Conservation (phyloP, 768 basidiomycete genomes). For the Tricholoma sp. region DNA sequence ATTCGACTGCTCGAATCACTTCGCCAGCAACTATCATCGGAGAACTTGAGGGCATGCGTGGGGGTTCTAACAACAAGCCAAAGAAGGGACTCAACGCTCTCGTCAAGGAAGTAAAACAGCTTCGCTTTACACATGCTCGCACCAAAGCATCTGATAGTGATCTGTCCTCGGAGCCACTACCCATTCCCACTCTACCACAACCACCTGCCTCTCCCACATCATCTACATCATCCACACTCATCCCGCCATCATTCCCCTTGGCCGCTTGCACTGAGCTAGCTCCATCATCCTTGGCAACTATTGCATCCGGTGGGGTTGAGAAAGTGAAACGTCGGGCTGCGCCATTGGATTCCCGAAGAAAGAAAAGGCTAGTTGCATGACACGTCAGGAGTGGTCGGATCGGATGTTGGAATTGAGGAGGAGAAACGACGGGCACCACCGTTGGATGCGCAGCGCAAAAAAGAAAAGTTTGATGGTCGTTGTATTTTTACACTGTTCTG, state of each 20-base stretch:
- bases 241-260: too few relatives aligned
- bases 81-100: slow-evolving; percentile 1
- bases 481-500: too few relatives aligned
- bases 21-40: background rate
- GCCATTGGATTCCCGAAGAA: too few relatives aligned
- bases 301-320: background rate
- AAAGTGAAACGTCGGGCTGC: background rate
- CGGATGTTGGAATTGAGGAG: too few relatives aligned
- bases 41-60: background rate
- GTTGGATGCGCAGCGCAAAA: background rate
- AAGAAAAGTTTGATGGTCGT: background rate
- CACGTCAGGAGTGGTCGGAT: too few relatives aligned
- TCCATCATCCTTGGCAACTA: too few relatives aligned
- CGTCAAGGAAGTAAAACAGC: background rate
- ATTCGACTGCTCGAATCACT: background rate
- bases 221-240: too few relatives aligned
- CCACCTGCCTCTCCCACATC: background rate
- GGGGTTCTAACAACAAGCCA: background rate
- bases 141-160: background rate
- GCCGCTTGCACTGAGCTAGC: too few relatives aligned
- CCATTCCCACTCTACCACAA: background rate
- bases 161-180: background rate
- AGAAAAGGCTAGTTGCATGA: too few relatives aligned
- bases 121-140: background rate
- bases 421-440: too few relatives aligned